Base-by-base conservation (phyloP, 2,329 filamentous ascomycete genomes). In the Colletotrichum filicis region DNA sequence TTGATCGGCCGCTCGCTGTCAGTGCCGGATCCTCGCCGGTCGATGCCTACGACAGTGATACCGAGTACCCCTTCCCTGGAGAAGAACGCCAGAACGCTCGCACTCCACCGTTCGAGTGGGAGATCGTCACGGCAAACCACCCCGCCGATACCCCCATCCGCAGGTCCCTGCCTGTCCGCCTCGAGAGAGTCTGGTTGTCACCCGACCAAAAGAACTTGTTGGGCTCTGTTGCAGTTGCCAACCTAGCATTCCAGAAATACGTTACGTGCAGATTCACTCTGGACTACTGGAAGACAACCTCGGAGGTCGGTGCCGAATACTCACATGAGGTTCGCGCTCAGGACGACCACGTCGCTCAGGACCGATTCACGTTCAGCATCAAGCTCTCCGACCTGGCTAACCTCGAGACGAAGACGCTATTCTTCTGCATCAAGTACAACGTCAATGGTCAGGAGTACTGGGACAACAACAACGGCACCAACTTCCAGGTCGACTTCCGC, bases 221-320 rank as follows among this genome's bases (percentile, higher is more conserved):
- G 63, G 97, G 97, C 14, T 93, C 92, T 22, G 89, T 98, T 65
- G 93, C 92, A 8, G 95, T 97, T 26, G 92, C 93, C 80, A 99
- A 99, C 82, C 83, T 98, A 56, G 91, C 95, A 0, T 99, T 97
- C 84, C 90, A 95, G 66, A 99, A 99, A 84, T 83, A 88, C 6
- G 94, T 99, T 66, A 91, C 93, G n/a, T 96, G 95, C 81, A 92
- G 97, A 63, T 99, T 99, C 82, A 99, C 97, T 0, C 89, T 98
- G 59, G 97, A 99, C 82, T 97, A 97, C 84, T 99, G 97, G 97
- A 98, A 97, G 88, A 99, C 97, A 0, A 97, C 95, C 0, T 99
- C 97, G 0, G 97, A 99, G 81, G 93, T 98, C 1, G 88, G 89
- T 49, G 96, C 94, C n/a, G 95, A 98, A 78, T 99, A 91, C 85